Percentiles rank a stretch among this genome's conserved stretches.
Evolutionary conservation across 768 basidiomycete genomes (phyloP).

Genomic region (Rubroboletus satanas): DNA sequence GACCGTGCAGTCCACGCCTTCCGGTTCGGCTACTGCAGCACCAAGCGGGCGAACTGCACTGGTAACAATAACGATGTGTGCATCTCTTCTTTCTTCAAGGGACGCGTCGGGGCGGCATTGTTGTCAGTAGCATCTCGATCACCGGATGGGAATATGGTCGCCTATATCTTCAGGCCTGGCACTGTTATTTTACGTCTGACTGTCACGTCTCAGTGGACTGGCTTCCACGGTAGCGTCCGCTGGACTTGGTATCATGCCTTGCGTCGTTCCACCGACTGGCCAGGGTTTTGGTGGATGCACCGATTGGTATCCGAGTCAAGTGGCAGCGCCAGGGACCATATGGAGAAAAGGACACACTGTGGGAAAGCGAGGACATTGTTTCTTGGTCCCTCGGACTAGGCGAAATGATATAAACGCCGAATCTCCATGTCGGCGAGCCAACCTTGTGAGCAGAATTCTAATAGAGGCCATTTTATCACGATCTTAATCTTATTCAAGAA

Average conservation of each 20-base stretch:
- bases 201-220: slow-evolving; percentile 12
- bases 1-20: slow-evolving; percentile 7
- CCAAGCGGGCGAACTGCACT: slow-evolving; percentile 20
- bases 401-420: slow-evolving; percentile 5
- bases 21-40: slow-evolving; percentile 28
- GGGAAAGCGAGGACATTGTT: slow-evolving; percentile 29
- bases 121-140: slow-evolving; percentile 14
- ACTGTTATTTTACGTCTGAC: slow-evolving; percentile 8
- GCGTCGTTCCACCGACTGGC: slow-evolving; percentile 17
- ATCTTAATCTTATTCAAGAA: background rate
- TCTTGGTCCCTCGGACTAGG: slow-evolving; percentile 24
- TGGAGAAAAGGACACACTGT: slow-evolving; percentile 20
- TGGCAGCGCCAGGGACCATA: slow-evolving; percentile 21
- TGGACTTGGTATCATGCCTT: slow-evolving; percentile 21
- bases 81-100: slow-evolving; percentile 14
- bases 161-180: slow-evolving; percentile 24
- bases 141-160: slow-evolving; percentile 8
- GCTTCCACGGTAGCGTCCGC: slow-evolving; percentile 17
- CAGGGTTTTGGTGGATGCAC: slow-evolving; percentile 24
- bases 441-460: background rate
- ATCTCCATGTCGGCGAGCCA: background rate
- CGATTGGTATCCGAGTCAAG: slow-evolving; percentile 26
- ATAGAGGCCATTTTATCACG: background rate
- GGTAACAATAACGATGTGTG: background rate
- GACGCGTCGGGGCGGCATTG: slow-evolving; percentile 19